Percentiles rank a stretch among this genome's conserved stretches.
These are phyloP conservation scores for Ramaria sp. DNA, from an alignment of 768 basidiomycete genomes.

Conservation along the genomic window DNA sequence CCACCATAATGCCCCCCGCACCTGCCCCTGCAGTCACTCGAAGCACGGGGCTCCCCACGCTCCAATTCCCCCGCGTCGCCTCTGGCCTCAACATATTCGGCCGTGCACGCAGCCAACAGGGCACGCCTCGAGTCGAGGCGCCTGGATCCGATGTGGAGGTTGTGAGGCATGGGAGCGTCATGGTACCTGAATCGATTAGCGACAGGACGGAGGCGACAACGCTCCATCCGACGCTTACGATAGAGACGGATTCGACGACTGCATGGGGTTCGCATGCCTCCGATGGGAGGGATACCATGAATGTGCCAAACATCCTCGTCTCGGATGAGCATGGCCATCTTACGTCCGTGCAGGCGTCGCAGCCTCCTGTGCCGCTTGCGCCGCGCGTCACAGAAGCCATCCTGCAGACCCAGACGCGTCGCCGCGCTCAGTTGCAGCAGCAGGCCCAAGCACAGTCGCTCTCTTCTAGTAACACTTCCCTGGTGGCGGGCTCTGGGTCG, in stretches of 20 bases:
- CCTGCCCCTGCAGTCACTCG: not conserved
- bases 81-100: conserved; percentile 17
- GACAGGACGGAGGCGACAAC: not conserved
- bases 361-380: conserved; percentile 36
- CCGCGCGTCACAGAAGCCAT: conserved; percentile 48
- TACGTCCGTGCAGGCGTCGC: not conserved
- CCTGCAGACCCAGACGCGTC: conserved; percentile 53
- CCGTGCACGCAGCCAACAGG: conserved; percentile 16
- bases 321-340: not conserved
- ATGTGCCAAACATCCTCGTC: not conserved
- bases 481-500: conserved; percentile 4
- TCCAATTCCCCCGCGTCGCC: conserved; percentile 13
- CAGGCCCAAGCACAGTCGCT: conserved; percentile 18
- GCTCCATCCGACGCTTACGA: not conserved
- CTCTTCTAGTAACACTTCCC: conserved; percentile 12
- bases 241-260: not conserved
- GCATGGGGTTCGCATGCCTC: not conserved
- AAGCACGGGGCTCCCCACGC: not conserved
- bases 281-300: not conserved
- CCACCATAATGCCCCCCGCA: conserved; percentile 6
- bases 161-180: not conserved
- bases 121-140: conserved; percentile 5
- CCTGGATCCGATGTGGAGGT: not conserved
- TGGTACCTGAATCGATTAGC: not conserved
- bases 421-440: conserved; percentile 20